A percentile compares a stretch with the other conserved stretches of the same genome.
phyloP scores from a whole-genome alignment of 1,284 basidiomycete genomes.

The Leccinum angustisporum region DNA sequence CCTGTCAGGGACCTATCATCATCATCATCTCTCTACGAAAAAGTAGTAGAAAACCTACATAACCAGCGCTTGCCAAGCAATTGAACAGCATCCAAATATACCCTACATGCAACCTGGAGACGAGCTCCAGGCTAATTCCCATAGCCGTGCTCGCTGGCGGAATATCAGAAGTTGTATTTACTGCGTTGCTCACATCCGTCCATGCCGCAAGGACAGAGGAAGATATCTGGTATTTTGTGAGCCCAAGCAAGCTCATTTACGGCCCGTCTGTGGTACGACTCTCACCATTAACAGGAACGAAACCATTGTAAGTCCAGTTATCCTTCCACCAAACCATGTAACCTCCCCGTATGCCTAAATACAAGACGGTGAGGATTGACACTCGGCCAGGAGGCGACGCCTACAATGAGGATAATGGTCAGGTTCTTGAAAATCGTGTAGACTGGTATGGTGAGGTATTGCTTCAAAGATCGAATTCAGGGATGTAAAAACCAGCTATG shows the following conservation, averaged over 20 bases:
- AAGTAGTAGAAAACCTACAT: conserved; percentile 56
- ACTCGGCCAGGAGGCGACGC: conserved; percentile 29
- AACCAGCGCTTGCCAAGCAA: conserved; percentile 88
- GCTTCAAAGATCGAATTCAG: conserved; percentile 47
- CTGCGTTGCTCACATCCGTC: conserved; percentile 73
- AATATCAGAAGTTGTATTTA: conserved; percentile 40
- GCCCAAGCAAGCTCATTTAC: background rate
- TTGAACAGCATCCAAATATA: conserved; percentile 98
- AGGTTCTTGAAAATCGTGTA: conserved; percentile 99
- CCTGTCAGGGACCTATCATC: conserved; percentile 43
- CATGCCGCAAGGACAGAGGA: conserved; percentile 97
- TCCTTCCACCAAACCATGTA: conserved; percentile 91
- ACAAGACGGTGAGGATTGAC: conserved; percentile 7
- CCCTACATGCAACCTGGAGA: conserved; percentile 72
- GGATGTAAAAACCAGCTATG: background rate
- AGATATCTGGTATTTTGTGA: conserved; percentile 57
- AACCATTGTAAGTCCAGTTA: conserved; percentile 85
- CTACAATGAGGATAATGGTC: conserved; percentile 95
- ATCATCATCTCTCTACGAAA: conserved; percentile 10
- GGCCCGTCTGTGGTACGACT: conserved; percentile 1
- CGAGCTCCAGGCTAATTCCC: conserved; percentile 42
- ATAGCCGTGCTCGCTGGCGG: conserved; percentile 43
- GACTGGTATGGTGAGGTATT: conserved; percentile 90
- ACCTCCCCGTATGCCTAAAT: conserved; percentile 93
- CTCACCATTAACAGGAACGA: conserved; percentile 92